phyloP scores from a whole-genome alignment of 805 yeast species.

The Nakazawaea sp. region DNA sequence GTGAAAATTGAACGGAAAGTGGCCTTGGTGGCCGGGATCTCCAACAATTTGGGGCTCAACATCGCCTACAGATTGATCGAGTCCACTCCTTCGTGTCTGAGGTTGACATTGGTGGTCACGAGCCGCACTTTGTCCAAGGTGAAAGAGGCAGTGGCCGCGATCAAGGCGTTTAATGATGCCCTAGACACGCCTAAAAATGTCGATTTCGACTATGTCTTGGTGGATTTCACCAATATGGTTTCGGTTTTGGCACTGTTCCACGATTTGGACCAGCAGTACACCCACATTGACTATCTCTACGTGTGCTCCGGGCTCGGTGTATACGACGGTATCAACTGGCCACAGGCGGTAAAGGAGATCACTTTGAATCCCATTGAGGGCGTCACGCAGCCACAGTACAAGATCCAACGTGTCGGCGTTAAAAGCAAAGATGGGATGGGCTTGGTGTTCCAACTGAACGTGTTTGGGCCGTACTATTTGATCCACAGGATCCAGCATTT shows the following conservation, averaged over 20 bases:
- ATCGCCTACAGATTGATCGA: slow-evolving; percentile 77
- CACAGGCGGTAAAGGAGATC: slow-evolving; percentile 66
- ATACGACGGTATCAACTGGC: slow-evolving; percentile 83
- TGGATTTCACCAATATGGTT: slow-evolving; percentile 90
- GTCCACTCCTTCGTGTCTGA: slow-evolving; percentile 40
- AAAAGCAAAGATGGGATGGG: slow-evolving; percentile 78
- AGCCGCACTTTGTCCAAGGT: slow-evolving; percentile 85
- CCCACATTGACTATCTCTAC: slow-evolving; percentile 68
- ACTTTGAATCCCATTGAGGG: slow-evolving; percentile 64
- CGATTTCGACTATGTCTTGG: slow-evolving; percentile 80
- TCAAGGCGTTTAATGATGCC: slow-evolving; percentile 37
- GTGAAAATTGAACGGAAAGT: slow-evolving; percentile 14
- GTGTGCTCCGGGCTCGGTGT: slow-evolving; percentile 90
- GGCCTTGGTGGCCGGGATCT: slow-evolving; percentile 30
- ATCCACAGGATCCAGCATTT: slow-evolving; percentile 57
- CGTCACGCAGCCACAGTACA: slow-evolving; percentile 84
- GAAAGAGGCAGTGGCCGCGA: slow-evolving; percentile 58
- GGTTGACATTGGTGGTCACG: slow-evolving; percentile 78
- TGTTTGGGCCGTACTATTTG: slow-evolving; percentile 91
- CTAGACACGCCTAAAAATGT: slow-evolving; percentile 27
- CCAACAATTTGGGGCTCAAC: slow-evolving; percentile 74
- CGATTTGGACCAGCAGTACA: slow-evolving; percentile 60
- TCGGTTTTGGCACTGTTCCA: slow-evolving; percentile 70
- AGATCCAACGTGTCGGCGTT: slow-evolving; percentile 74
- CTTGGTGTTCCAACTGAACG: slow-evolving; percentile 87